Conservation (phyloP, 192 early-diverging fungal species). For the Dimargaris verticillata region DNA sequence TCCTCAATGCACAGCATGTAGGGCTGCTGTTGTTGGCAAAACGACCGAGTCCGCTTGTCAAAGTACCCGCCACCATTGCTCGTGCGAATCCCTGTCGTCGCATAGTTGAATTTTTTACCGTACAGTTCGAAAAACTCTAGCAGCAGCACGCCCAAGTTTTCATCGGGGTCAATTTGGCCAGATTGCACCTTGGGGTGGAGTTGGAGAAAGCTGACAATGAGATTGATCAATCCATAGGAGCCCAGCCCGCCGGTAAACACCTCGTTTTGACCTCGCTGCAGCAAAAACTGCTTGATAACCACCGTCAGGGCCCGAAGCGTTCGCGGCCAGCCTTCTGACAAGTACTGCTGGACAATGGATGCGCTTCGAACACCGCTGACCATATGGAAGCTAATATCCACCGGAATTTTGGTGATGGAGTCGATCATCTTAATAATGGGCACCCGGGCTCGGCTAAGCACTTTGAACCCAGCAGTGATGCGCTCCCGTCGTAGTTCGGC, state of each 20-base stretch:
- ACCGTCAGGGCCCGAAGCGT: slow-evolving; percentile 51
- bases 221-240: slow-evolving; percentile 58
- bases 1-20: slow-evolving; percentile 36
- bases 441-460: slow-evolving; percentile 57
- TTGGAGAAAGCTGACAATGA: slow-evolving; percentile 73
- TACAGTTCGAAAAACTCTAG: slow-evolving; percentile 89
- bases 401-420: slow-evolving; percentile 42
- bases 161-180: slow-evolving; percentile 35
- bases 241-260: slow-evolving; percentile 80
- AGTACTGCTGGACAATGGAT: slow-evolving; percentile 32
- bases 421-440: slow-evolving; percentile 86
- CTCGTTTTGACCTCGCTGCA: slow-evolving; percentile 59
- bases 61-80: slow-evolving; percentile 36
- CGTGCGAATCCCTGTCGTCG: slow-evolving; percentile 43
- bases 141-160: slow-evolving; percentile 77
- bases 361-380: slow-evolving; percentile 45
- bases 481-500: slow-evolving; percentile 23
- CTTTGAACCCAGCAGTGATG: slow-evolving; percentile 29
- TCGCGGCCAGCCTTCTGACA: slow-evolving; percentile 33
- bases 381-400: slow-evolving; percentile 79
- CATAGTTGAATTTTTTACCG: slow-evolving; percentile 60
- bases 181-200: slow-evolving; percentile 62
- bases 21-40: slow-evolving; percentile 16
- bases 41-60: slow-evolving; percentile 16
- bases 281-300: slow-evolving; percentile 74